Evolutionary conservation across 2,329 filamentous ascomycete genomes (phyloP).

Genomic region (Aspergillus costaricaensis): DNA sequence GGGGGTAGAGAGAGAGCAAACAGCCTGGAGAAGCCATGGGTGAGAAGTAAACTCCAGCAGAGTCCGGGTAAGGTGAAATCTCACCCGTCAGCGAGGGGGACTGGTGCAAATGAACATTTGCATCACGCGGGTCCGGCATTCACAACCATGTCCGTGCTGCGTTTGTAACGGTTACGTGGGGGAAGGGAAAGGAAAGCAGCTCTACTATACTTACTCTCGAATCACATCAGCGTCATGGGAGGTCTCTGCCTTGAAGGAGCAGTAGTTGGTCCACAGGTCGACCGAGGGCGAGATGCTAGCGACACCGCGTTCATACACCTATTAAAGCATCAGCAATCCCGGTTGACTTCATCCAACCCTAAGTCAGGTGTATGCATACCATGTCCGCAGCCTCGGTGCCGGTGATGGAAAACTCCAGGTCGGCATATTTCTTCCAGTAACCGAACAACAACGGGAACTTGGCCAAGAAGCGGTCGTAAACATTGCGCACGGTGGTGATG

Average conservation of each 20-base stretch:
- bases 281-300: constrained; percentile 91
- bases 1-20: constrained; percentile 39
- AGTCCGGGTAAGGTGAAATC: constrained; percentile 63
- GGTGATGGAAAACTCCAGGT: constrained; percentile 94
- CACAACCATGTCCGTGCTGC: constrained; percentile 43
- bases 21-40: constrained; percentile 54
- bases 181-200: constrained; percentile 60
- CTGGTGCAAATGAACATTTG: constrained; percentile 40
- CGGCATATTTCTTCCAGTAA: constrained; percentile 99
- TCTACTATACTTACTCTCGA: constrained; percentile 94
- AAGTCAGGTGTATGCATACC: constrained; percentile 56
- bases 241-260: constrained; percentile 95
- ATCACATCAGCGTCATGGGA: constrained; percentile 92
- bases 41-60: constrained; percentile 52
- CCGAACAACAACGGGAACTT: constrained; percentile 96
- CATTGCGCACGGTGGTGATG: constrained; percentile 79
- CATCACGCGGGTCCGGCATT: constrained; percentile 39
- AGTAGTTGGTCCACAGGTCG: constrained; percentile 97
- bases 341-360: constrained; percentile 2
- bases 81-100: constrained; percentile 57
- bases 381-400: constrained; percentile 97
- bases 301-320: constrained; percentile 95
- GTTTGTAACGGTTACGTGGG: constrained; percentile 51
- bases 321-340: constrained; percentile 11
- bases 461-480: constrained; percentile 88